Percentiles rank a stretch among this genome's conserved stretches.
These are phyloP conservation scores for Balamuthia mandrillaris DNA, from an alignment of 208 protist species.

Conservation along the genomic window DNA sequence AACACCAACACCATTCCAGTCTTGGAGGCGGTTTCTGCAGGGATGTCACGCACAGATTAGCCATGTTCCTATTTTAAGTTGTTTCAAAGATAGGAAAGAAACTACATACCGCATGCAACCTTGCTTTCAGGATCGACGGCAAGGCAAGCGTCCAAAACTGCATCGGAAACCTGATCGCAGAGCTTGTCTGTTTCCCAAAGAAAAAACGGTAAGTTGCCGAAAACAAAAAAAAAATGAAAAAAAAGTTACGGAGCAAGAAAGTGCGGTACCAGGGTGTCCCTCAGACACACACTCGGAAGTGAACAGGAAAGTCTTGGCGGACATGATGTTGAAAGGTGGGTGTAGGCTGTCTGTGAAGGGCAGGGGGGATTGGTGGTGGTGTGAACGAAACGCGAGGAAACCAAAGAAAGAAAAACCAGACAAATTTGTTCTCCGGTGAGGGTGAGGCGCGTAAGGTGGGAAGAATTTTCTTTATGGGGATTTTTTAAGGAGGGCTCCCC, in stretches of 20 bases:
- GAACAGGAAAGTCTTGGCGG: conserved; percentile 88
- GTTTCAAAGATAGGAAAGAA: not conserved
- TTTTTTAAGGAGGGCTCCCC: too few species aligned
- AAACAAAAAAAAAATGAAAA: not conserved
- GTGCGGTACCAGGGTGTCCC: conserved; percentile 87
- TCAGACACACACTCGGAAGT: conserved; percentile 98
- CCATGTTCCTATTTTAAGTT: not conserved
- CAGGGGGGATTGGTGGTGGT: too few species aligned
- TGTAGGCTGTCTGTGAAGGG: too few species aligned
- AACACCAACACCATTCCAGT: conserved; percentile 98
- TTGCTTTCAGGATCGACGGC: conserved; percentile 91
- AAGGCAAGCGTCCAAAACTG: conserved; percentile 98
- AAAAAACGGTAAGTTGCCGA: not conserved
- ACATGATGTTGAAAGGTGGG: too few species aligned
- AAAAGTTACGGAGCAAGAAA: not conserved
- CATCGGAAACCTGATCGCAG: conserved; percentile 99
- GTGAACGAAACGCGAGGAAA: too few species aligned
- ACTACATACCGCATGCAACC: conserved; percentile 98
- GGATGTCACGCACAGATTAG: conserved; percentile 13
- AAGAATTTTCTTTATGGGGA: too few species aligned
- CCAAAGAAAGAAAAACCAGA: too few species aligned
- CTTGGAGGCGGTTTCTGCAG: conserved; percentile 96
- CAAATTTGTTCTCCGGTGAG: too few species aligned
- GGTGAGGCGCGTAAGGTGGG: too few species aligned
- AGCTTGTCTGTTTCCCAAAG: conserved; percentile 89